Percentiles rank a stretch among this genome's conserved stretches.
Conservation (phyloP, 331 rosid species). For the Quercus phellos region DNA sequence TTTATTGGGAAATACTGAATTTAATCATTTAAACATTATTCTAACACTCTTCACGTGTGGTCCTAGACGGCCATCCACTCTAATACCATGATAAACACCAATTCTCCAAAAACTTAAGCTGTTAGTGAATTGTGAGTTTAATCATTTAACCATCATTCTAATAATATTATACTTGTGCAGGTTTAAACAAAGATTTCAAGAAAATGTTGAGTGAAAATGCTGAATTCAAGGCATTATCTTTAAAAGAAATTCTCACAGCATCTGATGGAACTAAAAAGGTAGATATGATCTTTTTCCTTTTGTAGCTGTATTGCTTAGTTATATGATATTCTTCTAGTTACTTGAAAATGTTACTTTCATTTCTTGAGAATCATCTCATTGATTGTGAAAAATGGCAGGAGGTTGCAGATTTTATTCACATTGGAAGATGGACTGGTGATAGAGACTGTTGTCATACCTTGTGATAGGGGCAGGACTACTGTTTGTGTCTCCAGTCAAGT, state of each 20-base stretch:
- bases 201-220: conserved; percentile 75
- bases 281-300: conserved; percentile 31
- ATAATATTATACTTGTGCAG: conserved; percentile 17
- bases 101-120: too few relatives aligned
- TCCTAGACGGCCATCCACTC: too few relatives aligned
- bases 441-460: conserved; percentile 89
- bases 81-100: too few relatives aligned
- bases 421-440: conserved; percentile 75
- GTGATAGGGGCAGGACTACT: conserved; percentile 74
- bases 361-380: conserved; percentile 48
- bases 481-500: conserved; percentile 99
- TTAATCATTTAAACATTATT: too few relatives aligned
- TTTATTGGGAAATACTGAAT: too few relatives aligned
- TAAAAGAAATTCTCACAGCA: conserved; percentile 58
- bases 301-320: neutral
- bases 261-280: conserved; percentile 92
- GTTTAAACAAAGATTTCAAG: conserved; percentile 85
- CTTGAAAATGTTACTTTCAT: neutral
- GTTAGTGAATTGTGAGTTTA: too few relatives aligned
- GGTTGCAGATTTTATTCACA: conserved; percentile 85
- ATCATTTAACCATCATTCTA: too few relatives aligned
- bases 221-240: conserved; percentile 55
- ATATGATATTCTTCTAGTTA: neutral
- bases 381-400: conserved; percentile 71
- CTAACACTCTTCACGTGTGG: too few relatives aligned